These are phyloP conservation scores for Tetrahymena thermophila DNA, from an alignment of 73 alveolate species.

Conservation along the genomic window DNA sequence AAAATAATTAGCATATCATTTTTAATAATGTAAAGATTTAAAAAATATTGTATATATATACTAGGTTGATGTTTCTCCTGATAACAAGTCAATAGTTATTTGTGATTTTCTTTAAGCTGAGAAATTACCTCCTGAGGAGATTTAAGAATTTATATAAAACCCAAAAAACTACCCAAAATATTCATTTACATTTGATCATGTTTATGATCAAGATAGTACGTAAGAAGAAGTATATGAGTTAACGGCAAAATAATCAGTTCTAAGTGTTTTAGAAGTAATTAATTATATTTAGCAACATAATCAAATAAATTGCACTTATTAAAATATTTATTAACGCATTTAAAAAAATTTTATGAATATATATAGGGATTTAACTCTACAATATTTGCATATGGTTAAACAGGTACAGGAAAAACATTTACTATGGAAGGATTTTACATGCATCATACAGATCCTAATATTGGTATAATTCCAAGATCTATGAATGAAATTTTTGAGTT, in stretches of 20 bases:
- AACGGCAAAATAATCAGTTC: slow-evolving; percentile 63
- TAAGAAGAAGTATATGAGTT: slow-evolving; percentile 62
- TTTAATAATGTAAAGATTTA: slow-evolving; percentile 41
- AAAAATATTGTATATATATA: not conserved
- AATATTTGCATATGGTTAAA: slow-evolving; percentile 74
- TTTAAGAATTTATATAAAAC: slow-evolving; percentile 53
- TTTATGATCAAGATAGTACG: slow-evolving; percentile 60
- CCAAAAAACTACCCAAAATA: slow-evolving; percentile 56
- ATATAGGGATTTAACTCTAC: slow-evolving; percentile 68
- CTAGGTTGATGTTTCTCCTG: not conserved
- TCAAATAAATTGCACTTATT: not conserved
- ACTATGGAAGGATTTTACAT: slow-evolving; percentile 76
- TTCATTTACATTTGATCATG: slow-evolving; percentile 72
- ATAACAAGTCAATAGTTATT: not conserved
- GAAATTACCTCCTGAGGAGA: not conserved
- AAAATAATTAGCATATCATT: slow-evolving; percentile 54
- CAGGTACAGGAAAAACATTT: slow-evolving; percentile 89
- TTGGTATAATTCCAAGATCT: slow-evolving; percentile 71
- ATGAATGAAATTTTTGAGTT: slow-evolving; percentile 55
- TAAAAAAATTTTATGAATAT: not conserved
- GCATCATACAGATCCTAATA: slow-evolving; percentile 33
- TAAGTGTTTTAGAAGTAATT: slow-evolving; percentile 48
- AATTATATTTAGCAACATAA: not conserved
- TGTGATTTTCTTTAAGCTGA: not conserved
- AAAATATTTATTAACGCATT: not conserved